Conservation (phyloP, 2,329 filamentous ascomycete species). For the Fusarium torulosum region DNA sequence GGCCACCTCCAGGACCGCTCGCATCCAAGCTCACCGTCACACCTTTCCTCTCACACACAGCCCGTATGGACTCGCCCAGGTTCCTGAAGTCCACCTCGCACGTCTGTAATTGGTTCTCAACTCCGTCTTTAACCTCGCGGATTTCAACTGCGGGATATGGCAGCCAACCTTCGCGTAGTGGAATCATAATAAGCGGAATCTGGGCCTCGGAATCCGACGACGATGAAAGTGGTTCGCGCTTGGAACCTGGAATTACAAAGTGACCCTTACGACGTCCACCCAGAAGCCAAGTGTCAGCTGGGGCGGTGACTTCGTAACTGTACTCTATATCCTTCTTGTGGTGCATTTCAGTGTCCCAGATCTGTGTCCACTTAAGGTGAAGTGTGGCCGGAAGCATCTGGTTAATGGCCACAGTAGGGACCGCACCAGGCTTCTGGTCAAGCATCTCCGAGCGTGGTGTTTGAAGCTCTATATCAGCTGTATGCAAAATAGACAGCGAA, state of each 20-base stretch:
- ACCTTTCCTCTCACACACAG: conserved; percentile 76
- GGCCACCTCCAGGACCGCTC: conserved; percentile 73
- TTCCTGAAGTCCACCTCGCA: conserved; percentile 87
- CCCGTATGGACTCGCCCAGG: conserved; percentile 79
- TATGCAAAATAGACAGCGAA: conserved; percentile 84
- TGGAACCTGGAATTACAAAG: conserved; percentile 70
- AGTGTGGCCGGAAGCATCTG: conserved; percentile 74
- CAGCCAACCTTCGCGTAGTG: conserved; percentile 82
- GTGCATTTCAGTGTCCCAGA: conserved; percentile 67
- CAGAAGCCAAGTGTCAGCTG: conserved; percentile 83
- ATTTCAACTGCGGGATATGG: conserved; percentile 85
- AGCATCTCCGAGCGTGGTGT: conserved; percentile 51
- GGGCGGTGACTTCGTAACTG: conserved; percentile 83
- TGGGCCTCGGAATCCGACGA: conserved; percentile 65
- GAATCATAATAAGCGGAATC: conserved; percentile 81
- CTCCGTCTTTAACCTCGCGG: conserved; percentile 64
- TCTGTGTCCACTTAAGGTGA: conserved; percentile 71
- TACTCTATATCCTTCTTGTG: conserved; percentile 73
- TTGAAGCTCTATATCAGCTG: conserved; percentile 73
- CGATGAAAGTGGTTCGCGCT: conserved; percentile 58
- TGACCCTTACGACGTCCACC: conserved; percentile 84
- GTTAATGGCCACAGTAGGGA: conserved; percentile 68
- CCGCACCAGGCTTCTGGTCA: conserved; percentile 50
- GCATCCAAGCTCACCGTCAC: conserved; percentile 81
- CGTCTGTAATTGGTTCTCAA: conserved; percentile 49